A percentile compares a stretch with the other conserved stretches of the same genome.
phyloP scores from a whole-genome alignment of 169 alveolate genomes.

The Sarcocystis neurona region DNA sequence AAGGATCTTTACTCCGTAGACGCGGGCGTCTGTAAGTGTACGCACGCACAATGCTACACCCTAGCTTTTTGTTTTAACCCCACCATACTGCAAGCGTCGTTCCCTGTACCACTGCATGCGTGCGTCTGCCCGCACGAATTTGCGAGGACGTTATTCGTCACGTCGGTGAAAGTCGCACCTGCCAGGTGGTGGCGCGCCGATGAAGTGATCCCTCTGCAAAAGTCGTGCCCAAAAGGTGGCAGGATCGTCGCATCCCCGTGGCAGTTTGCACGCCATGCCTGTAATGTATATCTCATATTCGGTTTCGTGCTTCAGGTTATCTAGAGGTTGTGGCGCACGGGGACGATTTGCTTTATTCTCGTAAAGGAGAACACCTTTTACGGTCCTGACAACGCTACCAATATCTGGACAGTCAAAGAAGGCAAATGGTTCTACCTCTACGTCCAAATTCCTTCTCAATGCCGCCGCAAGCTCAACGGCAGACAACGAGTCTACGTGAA shows the following conservation, averaged over 20 bases:
- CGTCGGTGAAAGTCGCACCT: too few relatives aligned
- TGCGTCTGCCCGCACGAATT: neutral
- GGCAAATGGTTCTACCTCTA: slow-evolving; percentile 68
- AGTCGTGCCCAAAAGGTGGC: slow-evolving; percentile 62
- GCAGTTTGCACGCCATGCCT: slow-evolving; percentile 66
- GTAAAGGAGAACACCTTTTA: too few relatives aligned
- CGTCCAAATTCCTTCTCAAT: slow-evolving; percentile 47
- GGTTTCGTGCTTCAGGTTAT: slow-evolving; percentile 60
- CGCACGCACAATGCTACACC: neutral
- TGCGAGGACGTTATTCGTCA: neutral
- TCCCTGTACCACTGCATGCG: too few relatives aligned
- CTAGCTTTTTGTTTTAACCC: neutral
- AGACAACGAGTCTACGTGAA: slow-evolving; percentile 71
- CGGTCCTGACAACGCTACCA: slow-evolving; percentile 57
- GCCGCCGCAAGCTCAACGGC: slow-evolving; percentile 71
- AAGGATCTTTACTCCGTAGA: too few relatives aligned
- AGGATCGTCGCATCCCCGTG: slow-evolving; percentile 64
- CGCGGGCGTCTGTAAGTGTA: neutral
- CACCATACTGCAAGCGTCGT: neutral
- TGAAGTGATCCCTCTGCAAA: slow-evolving; percentile 39
- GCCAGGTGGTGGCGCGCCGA: neutral
- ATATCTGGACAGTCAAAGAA: slow-evolving; percentile 74
- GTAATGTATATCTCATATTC: slow-evolving; percentile 59
- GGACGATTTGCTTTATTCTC: too few relatives aligned
- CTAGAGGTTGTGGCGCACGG: slow-evolving; percentile 70